Conservation (phyloP, 306 rosid species). For the Rubus idaeus region DNA sequence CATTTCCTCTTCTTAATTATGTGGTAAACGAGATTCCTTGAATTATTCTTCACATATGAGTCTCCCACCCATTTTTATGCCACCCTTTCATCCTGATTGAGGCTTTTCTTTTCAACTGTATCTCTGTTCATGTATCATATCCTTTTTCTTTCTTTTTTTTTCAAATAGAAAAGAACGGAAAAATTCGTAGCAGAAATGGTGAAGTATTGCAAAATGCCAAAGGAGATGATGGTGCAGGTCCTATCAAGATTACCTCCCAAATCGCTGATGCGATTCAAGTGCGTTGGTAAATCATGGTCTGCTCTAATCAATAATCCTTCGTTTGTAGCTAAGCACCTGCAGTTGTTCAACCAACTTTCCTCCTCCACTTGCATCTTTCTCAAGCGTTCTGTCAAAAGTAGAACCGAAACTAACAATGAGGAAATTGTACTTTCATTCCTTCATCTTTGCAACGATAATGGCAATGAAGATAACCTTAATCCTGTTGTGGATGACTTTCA, state of each 20-base stretch:
- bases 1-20: background rate
- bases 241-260: constrained; percentile 5
- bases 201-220: background rate
- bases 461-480: background rate
- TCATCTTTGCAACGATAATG: background rate
- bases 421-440: background rate
- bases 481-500: background rate
- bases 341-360: background rate
- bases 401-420: background rate
- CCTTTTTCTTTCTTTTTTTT: too few relatives aligned
- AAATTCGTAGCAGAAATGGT: constrained; percentile 10
- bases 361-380: background rate
- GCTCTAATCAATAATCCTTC: background rate
- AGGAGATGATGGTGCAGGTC: constrained; percentile 5
- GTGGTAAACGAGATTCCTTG: too few relatives aligned
- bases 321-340: constrained; percentile 4
- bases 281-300: constrained; percentile 6
- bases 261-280: constrained; percentile 11
- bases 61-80: background rate
- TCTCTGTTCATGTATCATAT: too few relatives aligned
- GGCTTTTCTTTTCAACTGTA: background rate
- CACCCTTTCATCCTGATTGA: background rate
- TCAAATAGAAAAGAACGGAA: too few relatives aligned
- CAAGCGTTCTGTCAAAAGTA: background rate
- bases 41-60: background rate